These are phyloP conservation scores for Euptelea pleiosperma DNA, from an alignment of 164 flowering plant genomes.

Conservation along the genomic window DNA sequence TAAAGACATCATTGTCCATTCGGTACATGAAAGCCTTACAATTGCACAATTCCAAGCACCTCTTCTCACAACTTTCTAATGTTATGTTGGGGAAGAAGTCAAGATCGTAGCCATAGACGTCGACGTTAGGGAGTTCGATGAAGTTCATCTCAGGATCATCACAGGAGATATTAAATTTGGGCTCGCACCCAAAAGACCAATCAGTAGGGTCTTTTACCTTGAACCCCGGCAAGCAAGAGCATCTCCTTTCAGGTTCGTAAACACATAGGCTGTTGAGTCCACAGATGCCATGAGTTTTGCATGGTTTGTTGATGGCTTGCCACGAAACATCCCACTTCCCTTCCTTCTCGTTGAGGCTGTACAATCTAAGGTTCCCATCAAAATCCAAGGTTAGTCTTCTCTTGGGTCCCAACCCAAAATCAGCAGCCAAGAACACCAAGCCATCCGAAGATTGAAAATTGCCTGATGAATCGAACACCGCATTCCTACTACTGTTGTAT, in stretches of 20 bases:
- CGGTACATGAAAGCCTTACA: slow-evolving; percentile 24
- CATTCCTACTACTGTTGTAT: slow-evolving; percentile 22
- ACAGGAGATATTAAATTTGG: slow-evolving; percentile 19
- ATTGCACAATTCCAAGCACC: slow-evolving; percentile 15
- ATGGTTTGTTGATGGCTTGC: slow-evolving; percentile 4
- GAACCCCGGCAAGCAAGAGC: slow-evolving; percentile 9
- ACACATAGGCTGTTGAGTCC: slow-evolving; percentile 6
- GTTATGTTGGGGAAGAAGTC: background rate
- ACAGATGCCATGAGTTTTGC: slow-evolving; percentile 3
- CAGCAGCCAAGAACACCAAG: slow-evolving; percentile 12
- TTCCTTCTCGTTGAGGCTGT: slow-evolving; percentile 7
- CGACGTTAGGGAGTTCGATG: slow-evolving; percentile 13
- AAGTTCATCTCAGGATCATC: slow-evolving; percentile 1
- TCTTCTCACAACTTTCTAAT: slow-evolving; percentile 13
- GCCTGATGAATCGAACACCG: slow-evolving; percentile 20
- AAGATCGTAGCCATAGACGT: slow-evolving; percentile 29
- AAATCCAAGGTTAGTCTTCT: slow-evolving; percentile 16
- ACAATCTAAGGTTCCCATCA: slow-evolving; percentile 15
- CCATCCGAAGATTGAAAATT: slow-evolving; percentile 20
- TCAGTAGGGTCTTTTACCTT: slow-evolving; percentile 3
- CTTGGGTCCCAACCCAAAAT: slow-evolving; percentile 2
- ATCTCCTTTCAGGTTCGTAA: slow-evolving; percentile 2
- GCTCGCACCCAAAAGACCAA: slow-evolving; percentile 34
- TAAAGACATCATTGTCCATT: background rate
- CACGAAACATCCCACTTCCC: slow-evolving; percentile 7